Base-by-base conservation (phyloP, 352 stramenopile species). In the Globisporangium carolinianum region DNA sequence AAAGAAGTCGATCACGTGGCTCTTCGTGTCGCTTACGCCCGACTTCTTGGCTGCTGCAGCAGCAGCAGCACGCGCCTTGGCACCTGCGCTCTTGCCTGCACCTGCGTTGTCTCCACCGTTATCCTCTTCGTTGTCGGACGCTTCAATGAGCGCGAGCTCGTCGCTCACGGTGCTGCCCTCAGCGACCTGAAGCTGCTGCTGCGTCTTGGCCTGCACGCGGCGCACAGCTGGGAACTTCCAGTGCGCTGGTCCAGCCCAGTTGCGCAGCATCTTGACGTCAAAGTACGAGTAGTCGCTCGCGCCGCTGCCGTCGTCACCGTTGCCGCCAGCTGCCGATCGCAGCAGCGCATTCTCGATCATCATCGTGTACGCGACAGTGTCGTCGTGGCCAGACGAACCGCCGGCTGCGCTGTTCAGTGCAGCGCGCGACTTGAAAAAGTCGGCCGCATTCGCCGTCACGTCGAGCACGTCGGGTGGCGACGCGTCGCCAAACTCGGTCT, bases 261-360 rank as follows among this genome's bases (percentile, higher is more conserved):
- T 93, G 15, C 85, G 83, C 35, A 93, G 68, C 72, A 89, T 71
- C 58, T 93, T 91, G 1, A 81, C 71, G 47, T 93, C 83, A 46
- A 91, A 93, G 58, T 89, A 93, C 51, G 81, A 90, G 54, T 93
- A 93, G 37, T 93, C 83, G 51, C 74, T 75, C 58, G 67, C 69
- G 4, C 66, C 68, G 10, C 79, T 71, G 4, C 63, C 51, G 56
- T 76, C 66, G 47, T 89, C 79, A 24, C 73, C 79, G 5, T 79
- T 62, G 24, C 73, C 67, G 18, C 73, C 48, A 5, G 66, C 69
- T 9, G 68, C 72, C 0, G 83, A 90, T 2, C 79, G 70, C 55
- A 91, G 68, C 2, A 93, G 63, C 14, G 83, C 83, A 39, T 70
- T 89, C 62, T 93, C 83, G 48, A 93, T 85, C 71, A 90, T 75